Evolutionary conservation across 345 rosid species (phyloP), one percentile per base, ranked within the genome.

Genomic region (Pseudoturritis turrita): DNA sequence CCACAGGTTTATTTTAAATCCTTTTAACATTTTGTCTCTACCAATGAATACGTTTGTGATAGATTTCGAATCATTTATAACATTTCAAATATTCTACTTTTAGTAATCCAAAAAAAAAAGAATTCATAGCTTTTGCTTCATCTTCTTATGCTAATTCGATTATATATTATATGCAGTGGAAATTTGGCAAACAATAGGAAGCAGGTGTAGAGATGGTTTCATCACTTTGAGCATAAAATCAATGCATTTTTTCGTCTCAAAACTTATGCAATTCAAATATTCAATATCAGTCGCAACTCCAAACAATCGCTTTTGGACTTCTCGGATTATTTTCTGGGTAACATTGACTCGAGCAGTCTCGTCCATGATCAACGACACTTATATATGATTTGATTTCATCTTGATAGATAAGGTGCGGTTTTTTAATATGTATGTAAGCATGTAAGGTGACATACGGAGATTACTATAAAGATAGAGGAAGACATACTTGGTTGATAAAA

Each of bases 311-410:
- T 56, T 59, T 3, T 65, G 72, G 72, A 39, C 33, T 39, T 73
- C 45, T 46, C 25, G 59, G 7, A 47, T 65, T 37, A 2, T 73
- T 10, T 73, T 73, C 11, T 73, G 77, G 77, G 72, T 73, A 57
- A 57, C 72, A 65, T 46, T 73, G 28, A 73, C 71, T 45, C 77
- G 71, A 45, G 55, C 65, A 26, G 71, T 64, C 18, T 73, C 77
- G 18, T 73, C 71, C 19, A 73, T 73, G 77, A 41, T 65, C 43
- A 55, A 64, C 4, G 43, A 73, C 65, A 55, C 41, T 25, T 4
- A 12, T 56, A 28, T 53, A 21, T 72, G 63, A 72, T 44, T 62
- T 40, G 5, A 28, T 17, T 7, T 4, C 8, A 36, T 36, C 45
- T 61, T 62, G 25, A 50, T 31, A 71, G 29, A 54, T 12, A 28